Conservation (phyloP, 768 basidiomycete genomes). For the Tulasnella sp. region DNA sequence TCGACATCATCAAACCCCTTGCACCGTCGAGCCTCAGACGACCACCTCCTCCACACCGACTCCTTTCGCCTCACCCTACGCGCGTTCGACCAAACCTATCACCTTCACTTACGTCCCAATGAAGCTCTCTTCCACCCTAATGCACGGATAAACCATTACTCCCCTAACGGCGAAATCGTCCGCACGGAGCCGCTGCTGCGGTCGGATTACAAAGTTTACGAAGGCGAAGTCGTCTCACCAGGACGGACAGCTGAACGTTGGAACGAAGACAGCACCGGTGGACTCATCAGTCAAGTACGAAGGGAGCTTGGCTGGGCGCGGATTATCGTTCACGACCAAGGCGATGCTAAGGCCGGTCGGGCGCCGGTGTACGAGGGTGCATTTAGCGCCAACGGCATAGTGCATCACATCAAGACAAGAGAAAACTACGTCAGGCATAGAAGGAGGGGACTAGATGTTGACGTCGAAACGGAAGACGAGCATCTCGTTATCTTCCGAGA, state of each 20-base stretch:
- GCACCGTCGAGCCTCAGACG: slow-evolving; percentile 38
- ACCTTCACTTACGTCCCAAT: slow-evolving; percentile 74
- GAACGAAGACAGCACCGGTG: slow-evolving; percentile 50
- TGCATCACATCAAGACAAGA: slow-evolving; percentile 66
- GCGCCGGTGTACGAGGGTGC: slow-evolving; percentile 70
- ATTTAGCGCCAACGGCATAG: slow-evolving; percentile 63
- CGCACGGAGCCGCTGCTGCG: slow-evolving; percentile 60
- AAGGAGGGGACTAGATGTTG: slow-evolving; percentile 31
- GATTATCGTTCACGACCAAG: slow-evolving; percentile 66
- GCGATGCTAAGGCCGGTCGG: slow-evolving; percentile 44
- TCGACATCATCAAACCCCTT: slow-evolving; percentile 24
- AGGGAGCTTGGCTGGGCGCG: slow-evolving; percentile 69
- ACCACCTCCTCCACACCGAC: slow-evolving; percentile 61
- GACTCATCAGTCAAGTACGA: slow-evolving; percentile 40
- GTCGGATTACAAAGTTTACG: slow-evolving; percentile 55
- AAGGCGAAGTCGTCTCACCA: slow-evolving; percentile 69
- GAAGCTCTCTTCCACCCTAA: slow-evolving; percentile 73
- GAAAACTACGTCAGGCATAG: slow-evolving; percentile 67
- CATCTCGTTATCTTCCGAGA: slow-evolving; percentile 74
- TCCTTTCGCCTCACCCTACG: slow-evolving; percentile 65
- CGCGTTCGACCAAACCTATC: slow-evolving; percentile 61
- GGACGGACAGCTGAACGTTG: slow-evolving; percentile 52
- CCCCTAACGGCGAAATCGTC: slow-evolving; percentile 51
- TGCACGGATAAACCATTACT: slow-evolving; percentile 65
- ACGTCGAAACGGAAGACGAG: slow-evolving; percentile 54